Conservation (phyloP, 208 protist genomes). For the Acanthamoeba lenticulata region DNA sequence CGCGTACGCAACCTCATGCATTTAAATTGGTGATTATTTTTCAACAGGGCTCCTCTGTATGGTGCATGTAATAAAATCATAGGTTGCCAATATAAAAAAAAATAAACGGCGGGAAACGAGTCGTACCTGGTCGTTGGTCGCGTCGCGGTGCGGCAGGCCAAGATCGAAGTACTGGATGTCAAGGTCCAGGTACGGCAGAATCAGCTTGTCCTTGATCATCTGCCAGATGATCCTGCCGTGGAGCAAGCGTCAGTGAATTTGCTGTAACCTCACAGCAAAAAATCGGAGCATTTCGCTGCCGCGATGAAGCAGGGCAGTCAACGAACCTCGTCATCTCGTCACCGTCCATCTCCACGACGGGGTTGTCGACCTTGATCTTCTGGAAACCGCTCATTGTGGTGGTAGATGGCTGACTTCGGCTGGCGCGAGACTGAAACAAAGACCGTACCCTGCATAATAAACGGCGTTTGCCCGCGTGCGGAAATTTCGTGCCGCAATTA, state of each 20-base stretch:
- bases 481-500: too few relatives aligned
- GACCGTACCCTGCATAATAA: too few relatives aligned
- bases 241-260: too few relatives aligned
- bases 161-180: conserved; percentile 97
- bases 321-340: conserved; percentile 95
- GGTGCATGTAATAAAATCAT: background rate
- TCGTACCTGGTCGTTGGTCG: conserved; percentile 84
- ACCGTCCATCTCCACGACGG: conserved; percentile 97
- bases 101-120: background rate
- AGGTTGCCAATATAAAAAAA: background rate
- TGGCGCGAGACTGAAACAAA: too few relatives aligned
- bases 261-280: too few relatives aligned
- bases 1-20: background rate
- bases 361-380: conserved; percentile 87
- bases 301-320: too few relatives aligned
- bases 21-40: background rate
- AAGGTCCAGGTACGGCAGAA: conserved; percentile 95
- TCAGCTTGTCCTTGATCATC: conserved; percentile 96
- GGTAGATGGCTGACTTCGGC: too few relatives aligned
- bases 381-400: conserved; percentile 9
- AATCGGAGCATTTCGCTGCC: too few relatives aligned
- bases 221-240: conserved; percentile 97
- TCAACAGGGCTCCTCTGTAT: background rate
- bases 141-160: conserved; percentile 91
- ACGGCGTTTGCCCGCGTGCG: too few relatives aligned